Evolutionary conservation across 257 asterid species (phyloP).

Genomic region (Gentiana macrophylla): DNA sequence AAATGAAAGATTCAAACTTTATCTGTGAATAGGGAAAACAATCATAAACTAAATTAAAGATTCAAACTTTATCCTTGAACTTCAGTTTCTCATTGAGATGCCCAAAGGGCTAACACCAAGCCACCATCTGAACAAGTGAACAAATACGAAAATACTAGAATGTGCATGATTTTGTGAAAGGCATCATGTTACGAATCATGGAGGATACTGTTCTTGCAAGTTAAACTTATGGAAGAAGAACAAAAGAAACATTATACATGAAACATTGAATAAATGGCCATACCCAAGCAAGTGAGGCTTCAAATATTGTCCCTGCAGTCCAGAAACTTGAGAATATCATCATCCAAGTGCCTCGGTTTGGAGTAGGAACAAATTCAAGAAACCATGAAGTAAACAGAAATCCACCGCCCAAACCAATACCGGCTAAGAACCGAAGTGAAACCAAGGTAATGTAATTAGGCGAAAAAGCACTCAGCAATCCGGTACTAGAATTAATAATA

Average conservation of each 20-base stretch:
- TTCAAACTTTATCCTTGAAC: too few species aligned
- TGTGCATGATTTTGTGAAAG: too few species aligned
- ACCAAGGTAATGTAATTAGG: conserved; percentile 28
- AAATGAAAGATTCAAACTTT: too few species aligned
- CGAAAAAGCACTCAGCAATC: conserved; percentile 57
- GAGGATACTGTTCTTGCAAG: too few species aligned
- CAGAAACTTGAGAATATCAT: conserved; percentile 63
- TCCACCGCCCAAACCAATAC: conserved; percentile 70
- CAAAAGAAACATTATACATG: neutral
- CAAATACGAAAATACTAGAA: too few species aligned
- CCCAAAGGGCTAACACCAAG: too few species aligned
- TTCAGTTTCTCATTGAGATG: too few species aligned
- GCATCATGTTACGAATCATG: too few species aligned
- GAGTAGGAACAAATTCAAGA: conserved; percentile 69
- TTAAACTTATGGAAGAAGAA: neutral
- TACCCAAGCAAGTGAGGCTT: conserved; percentile 85
- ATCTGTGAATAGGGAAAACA: too few species aligned
- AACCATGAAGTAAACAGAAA: conserved; percentile 74
- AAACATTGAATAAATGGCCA: conserved; percentile 3
- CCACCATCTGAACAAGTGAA: too few species aligned
- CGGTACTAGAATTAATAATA: conserved; percentile 41
- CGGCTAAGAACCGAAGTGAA: conserved; percentile 39
- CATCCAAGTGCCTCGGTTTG: conserved; percentile 74
- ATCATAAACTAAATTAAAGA: too few species aligned
- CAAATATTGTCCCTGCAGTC: conserved; percentile 61